Evolutionary conservation across 805 yeast species (phyloP).

Genomic region (Wickerhamomyces subpelliculosus): DNA sequence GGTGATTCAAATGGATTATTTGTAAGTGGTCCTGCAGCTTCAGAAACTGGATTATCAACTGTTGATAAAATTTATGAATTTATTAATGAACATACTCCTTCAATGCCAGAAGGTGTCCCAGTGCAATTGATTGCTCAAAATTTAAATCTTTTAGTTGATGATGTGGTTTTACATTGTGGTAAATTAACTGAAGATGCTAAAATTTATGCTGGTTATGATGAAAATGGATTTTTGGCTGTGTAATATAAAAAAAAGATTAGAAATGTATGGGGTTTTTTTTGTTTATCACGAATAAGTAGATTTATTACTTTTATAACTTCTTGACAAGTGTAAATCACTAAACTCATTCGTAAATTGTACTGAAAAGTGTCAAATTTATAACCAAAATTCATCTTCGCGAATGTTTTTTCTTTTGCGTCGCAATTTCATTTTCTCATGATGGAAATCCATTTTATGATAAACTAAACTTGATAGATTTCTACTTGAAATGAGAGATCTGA

Average conservation of each 20-base stretch:
- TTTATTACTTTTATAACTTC: too few species aligned
- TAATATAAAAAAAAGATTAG: conserved; percentile 11
- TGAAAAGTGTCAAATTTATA: too few species aligned
- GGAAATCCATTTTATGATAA: too few species aligned
- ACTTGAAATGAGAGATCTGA: too few species aligned
- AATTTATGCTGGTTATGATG: conserved; percentile 65
- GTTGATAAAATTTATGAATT: conserved; percentile 43
- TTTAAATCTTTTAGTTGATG: conserved; percentile 41
- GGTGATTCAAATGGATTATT: conserved; percentile 28
- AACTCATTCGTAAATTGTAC: too few species aligned
- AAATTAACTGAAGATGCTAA: conserved; percentile 60
- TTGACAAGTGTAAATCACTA: too few species aligned
- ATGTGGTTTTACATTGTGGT: conserved; percentile 42
- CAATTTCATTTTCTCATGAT: too few species aligned
- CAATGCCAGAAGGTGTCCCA: conserved; percentile 76
- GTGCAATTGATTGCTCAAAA: conserved; percentile 52
- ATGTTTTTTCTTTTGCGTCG: too few species aligned
- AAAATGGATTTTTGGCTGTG: conserved; percentile 50
- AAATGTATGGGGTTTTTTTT: too few species aligned
- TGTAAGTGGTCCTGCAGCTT: conserved; percentile 32
- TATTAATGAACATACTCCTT: conserved; percentile 41
- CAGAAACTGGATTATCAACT: conserved; percentile 22
- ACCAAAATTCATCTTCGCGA: too few species aligned
- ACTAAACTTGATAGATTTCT: too few species aligned
- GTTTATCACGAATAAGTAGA: too few species aligned